Percentiles rank a stretch among this genome's conserved stretches.
phyloP scores from a whole-genome alignment of 2,329 filamentous ascomycete genomes.

The Arachnopeziza araneosa region DNA sequence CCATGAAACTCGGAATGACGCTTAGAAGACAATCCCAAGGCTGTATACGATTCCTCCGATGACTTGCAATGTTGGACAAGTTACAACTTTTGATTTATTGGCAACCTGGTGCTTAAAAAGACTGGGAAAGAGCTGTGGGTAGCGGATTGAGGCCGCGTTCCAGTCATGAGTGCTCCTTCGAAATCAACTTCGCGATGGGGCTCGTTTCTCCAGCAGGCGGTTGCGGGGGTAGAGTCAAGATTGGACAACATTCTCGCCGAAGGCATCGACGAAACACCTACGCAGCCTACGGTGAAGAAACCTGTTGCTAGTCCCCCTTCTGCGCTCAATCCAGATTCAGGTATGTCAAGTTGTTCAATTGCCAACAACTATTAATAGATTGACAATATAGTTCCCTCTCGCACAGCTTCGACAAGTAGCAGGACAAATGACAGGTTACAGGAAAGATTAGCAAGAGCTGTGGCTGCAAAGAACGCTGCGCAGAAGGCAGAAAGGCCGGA shows the following conservation, averaged over 20 bases:
- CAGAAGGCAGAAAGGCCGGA: constrained; percentile 39
- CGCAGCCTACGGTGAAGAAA: constrained; percentile 36
- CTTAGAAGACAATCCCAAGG: neutral
- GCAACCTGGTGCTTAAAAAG: neutral
- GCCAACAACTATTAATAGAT: constrained; percentile 17
- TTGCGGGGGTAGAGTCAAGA: constrained; percentile 88
- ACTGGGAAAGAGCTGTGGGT: neutral
- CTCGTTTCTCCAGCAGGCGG: constrained; percentile 79
- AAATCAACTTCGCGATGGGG: constrained; percentile 62
- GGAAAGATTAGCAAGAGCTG: constrained; percentile 80
- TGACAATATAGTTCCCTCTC: constrained; percentile 42
- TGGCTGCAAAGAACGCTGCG: constrained; percentile 61
- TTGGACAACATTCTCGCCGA: constrained; percentile 89
- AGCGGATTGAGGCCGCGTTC: neutral
- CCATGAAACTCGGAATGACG: neutral
- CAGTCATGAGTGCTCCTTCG: constrained; percentile 26
- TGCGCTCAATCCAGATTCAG: constrained; percentile 32
- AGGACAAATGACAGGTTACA: constrained; percentile 77
- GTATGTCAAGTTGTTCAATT: constrained; percentile 23
- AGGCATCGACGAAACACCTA: constrained; percentile 42
- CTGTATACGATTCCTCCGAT: neutral
- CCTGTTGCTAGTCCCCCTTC: constrained; percentile 32
- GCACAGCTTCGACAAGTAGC: constrained; percentile 57
- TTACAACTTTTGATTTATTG: neutral
- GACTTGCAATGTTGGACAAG: neutral